Evolutionary conservation across 1,139 yeast species (phyloP).

Genomic region (Zygosaccharomyces sapae): DNA sequence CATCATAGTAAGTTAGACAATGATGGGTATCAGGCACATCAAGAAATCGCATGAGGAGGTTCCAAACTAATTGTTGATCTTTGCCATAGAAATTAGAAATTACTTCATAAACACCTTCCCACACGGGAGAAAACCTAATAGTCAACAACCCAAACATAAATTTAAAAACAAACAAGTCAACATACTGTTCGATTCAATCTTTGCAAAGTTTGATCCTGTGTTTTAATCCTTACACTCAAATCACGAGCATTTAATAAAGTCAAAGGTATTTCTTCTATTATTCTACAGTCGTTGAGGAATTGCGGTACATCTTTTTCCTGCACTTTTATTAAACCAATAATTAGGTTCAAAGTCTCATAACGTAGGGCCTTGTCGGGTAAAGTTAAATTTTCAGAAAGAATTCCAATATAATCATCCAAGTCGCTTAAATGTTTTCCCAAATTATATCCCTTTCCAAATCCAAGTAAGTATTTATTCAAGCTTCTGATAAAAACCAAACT

Average conservation of each 20-base stretch:
- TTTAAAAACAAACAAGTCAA: constrained; percentile 45
- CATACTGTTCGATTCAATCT: constrained; percentile 38
- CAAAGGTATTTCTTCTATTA: constrained; percentile 70
- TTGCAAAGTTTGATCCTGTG: constrained; percentile 48
- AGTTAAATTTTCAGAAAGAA: constrained; percentile 39
- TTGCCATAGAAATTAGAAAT: constrained; percentile 47
- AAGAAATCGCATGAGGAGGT: constrained; percentile 42
- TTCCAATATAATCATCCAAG: constrained; percentile 8
- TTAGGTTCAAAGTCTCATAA: constrained; percentile 42
- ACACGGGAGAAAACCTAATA: constrained; percentile 76
- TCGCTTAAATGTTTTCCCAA: constrained; percentile 7
- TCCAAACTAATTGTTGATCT: constrained; percentile 55
- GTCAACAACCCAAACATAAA: constrained; percentile 72
- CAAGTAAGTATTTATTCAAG: constrained; percentile 18
- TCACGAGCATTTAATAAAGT: constrained; percentile 71
- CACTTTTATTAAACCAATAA: constrained; percentile 36
- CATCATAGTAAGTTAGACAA: constrained; percentile 22
- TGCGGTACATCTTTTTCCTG: constrained; percentile 38
- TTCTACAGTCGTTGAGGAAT: constrained; percentile 43
- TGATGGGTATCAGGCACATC: constrained; percentile 22
- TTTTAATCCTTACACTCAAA: constrained; percentile 59
- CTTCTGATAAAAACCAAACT: constrained; percentile 30
- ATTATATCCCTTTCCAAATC: constrained; percentile 4
- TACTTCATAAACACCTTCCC: constrained; percentile 69
- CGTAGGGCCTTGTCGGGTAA: constrained; percentile 48